Conservation (phyloP, 345 rosid genomes). For the Murraya koenigii region DNA sequence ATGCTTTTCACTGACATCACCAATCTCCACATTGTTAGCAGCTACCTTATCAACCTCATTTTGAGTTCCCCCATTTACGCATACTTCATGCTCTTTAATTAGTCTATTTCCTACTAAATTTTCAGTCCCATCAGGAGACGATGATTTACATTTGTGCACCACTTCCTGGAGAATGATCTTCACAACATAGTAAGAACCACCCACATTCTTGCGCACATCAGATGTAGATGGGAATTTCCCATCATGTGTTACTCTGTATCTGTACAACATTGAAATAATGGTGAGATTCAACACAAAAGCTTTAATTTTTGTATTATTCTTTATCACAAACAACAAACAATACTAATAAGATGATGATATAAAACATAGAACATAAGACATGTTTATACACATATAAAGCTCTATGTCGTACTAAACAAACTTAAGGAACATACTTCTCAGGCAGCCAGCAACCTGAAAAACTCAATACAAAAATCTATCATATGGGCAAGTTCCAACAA, state of each 20-base stretch:
- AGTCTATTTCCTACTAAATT: conserved; percentile 3
- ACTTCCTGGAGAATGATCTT: conserved; percentile 41
- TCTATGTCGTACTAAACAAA: not conserved
- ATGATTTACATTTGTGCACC: conserved; percentile 23
- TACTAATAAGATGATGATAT: not conserved
- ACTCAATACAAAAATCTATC: not conserved
- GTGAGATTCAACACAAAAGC: not conserved
- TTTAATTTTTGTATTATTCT: not conserved
- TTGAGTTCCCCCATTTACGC: conserved; percentile 11
- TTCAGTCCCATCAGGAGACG: conserved; percentile 15
- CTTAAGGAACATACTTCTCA: not conserved
- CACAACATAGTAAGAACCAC: conserved; percentile 39
- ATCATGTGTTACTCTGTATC: conserved; percentile 36
- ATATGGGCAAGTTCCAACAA: not conserved
- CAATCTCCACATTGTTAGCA: conserved; percentile 12
- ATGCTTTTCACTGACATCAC: conserved; percentile 13
- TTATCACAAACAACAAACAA: not conserved
- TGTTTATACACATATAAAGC: not conserved
- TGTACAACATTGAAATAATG: conserved; percentile 17
- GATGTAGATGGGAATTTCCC: conserved; percentile 42
- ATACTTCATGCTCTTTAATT: conserved; percentile 2
- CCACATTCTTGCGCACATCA: conserved; percentile 32
- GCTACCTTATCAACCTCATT: not conserved
- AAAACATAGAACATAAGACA: not conserved
- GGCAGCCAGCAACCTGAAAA: not conserved